A percentile compares a stretch with the other conserved stretches of the same genome.
Conservation (phyloP, 345 rosid genomes). For the Hevea brasiliensis region DNA sequence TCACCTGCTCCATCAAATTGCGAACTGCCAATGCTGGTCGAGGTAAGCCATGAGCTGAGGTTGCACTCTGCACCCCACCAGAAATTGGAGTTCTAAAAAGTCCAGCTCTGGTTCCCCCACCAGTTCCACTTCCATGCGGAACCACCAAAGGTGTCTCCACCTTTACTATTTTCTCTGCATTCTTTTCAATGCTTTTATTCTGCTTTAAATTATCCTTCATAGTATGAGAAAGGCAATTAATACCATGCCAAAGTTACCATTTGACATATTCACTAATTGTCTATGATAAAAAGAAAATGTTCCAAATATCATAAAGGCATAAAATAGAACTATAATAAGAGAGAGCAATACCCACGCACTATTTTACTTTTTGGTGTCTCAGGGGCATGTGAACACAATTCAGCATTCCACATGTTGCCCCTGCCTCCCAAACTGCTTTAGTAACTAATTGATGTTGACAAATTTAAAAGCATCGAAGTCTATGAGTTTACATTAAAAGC, state of each 20-base stretch:
- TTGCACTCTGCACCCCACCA: conserved; percentile 98
- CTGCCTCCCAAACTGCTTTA: neutral
- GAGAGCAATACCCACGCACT: neutral
- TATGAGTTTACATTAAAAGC: neutral
- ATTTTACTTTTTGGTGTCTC: neutral
- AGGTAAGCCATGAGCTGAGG: conserved; percentile 94
- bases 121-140: conserved; percentile 49
- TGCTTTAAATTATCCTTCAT: conserved; percentile 54
- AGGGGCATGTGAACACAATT: neutral
- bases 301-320: conserved; percentile 19
- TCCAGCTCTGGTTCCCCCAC: conserved; percentile 82
- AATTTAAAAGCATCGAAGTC: neutral
- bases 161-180: conserved; percentile 41
- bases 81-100: conserved; percentile 97
- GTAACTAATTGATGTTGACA: neutral
- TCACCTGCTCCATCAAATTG: conserved; percentile 96
- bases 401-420: neutral
- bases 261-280: conserved; percentile 30
- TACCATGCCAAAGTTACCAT: conserved; percentile 34
- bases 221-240: conserved; percentile 44
- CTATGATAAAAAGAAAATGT: conserved; percentile 17
- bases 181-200: conserved; percentile 32
- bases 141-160: conserved; percentile 44
- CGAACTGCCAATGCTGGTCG: conserved; percentile 93
- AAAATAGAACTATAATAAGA: neutral